phyloP scores from a whole-genome alignment of 768 basidiomycete species.

The Lactarius evosmus region DNA sequence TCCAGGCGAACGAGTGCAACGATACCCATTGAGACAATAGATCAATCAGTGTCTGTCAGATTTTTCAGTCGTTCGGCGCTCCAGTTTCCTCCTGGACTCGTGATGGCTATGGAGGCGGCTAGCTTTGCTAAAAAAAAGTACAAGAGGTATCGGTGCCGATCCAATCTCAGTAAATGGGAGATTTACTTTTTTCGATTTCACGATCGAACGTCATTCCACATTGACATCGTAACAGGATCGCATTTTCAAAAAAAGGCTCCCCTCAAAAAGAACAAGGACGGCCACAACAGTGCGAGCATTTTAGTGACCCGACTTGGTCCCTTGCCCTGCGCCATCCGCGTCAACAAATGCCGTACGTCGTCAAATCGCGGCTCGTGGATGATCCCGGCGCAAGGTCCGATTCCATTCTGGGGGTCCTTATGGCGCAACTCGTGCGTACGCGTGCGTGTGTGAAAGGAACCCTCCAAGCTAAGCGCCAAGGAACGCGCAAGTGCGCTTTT shows the following conservation, averaged over 20 bases:
- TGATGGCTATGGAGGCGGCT: too few species aligned
- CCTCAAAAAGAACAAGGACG: conserved; percentile 11
- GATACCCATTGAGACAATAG: neutral
- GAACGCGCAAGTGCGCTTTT: neutral
- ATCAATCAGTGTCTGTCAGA: neutral
- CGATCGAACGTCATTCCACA: neutral
- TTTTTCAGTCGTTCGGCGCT: neutral
- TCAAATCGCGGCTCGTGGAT: neutral
- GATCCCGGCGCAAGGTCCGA: neutral
- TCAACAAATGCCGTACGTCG: conserved; percentile 5
- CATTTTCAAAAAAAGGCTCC: neutral
- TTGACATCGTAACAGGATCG: conserved; percentile 18
- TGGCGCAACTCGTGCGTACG: neutral
- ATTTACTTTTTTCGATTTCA: neutral
- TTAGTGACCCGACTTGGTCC: conserved; percentile 4
- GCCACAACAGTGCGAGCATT: conserved; percentile 8
- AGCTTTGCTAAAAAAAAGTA: neutral
- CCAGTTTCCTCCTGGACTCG: neutral
- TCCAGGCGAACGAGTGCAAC: neutral
- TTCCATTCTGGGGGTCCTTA: neutral
- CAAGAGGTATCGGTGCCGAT: neutral
- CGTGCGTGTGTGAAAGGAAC: too few species aligned
- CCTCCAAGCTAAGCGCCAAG: conserved; percentile 9
- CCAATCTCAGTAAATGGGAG: too few species aligned
- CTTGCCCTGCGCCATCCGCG: conserved; percentile 5